Evolutionary conservation across 176 grass and related monocot species (phyloP), one percentile per base, ranked within the genome.

Genomic region (Rhynchospora breviuscula): DNA sequence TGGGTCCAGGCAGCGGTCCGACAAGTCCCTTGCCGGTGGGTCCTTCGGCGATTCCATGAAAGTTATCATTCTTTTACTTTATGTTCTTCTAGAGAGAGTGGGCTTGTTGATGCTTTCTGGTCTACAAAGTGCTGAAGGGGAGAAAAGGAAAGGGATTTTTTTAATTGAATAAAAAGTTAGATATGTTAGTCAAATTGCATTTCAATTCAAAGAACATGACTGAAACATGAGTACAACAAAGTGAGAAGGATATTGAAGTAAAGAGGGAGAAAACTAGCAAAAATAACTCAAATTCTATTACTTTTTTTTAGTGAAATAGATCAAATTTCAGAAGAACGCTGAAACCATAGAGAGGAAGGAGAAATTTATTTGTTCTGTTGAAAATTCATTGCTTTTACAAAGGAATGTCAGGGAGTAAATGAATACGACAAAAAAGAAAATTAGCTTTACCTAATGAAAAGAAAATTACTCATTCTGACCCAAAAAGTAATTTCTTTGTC

Each of bases 1-100:
- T 75, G 91, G 91, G 83, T 96, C 97, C 47, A 96, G 83, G 87
- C 87, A 87, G 78, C 76, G 85, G n/a, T 90, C 91, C 4, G 72
- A 49, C 46, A 85, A 87, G 80, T 97, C 88, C 92, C 84, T 94
- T 15, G 83, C 14, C 26, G 80, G 80, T 68, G 80, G 80, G 12
- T 82, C 80, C 63, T 82, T 82, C 0, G 48, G 60, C 1, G 80
- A 82, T 82, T 82, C 80, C 80, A 82, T 82, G 80, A 82, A 82
- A 11, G 62, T 82, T 82, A 82, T 82, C 80, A 82, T 82, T 82
- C 14, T 78, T 54, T 15, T n/a, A 17, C 45, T 73, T 8, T 4
- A 35, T 14, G 14, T 78, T 78, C 49, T 57, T 78, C 51, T 78
- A 13, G 35, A 5, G 57, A 80, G 10, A 17, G 56, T n/a, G 22